Conservation (phyloP, 495 filamentous ascomycete species). For the Pyrenula massariospora region DNA sequence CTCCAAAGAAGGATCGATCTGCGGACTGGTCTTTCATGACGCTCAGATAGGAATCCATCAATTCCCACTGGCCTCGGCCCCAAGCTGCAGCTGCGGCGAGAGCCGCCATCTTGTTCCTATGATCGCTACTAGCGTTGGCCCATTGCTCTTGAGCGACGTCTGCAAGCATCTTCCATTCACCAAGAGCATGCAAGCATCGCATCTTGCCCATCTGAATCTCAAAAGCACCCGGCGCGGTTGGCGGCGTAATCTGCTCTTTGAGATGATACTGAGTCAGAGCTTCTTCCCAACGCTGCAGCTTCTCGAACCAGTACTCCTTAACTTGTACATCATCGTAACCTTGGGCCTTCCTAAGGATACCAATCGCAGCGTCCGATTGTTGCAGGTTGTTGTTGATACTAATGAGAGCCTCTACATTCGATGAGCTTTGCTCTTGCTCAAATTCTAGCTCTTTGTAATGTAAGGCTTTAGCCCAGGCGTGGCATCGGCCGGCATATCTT, state of each 20-base stretch:
- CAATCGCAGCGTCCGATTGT: constrained; percentile 93
- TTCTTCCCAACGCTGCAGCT: constrained; percentile 95
- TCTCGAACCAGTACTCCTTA: constrained; percentile 97
- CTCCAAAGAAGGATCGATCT: constrained; percentile 93
- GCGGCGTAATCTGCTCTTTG: constrained; percentile 57
- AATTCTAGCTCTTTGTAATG: constrained; percentile 99
- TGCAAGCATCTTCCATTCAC: constrained; percentile 91
- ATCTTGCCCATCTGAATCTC: constrained; percentile 99
- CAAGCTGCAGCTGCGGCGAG: constrained; percentile 94
- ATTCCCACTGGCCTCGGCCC: constrained; percentile 91
- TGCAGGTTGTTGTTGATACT: constrained; percentile 98
- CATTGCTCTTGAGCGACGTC: constrained; percentile 84
- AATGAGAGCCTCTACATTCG: constrained; percentile 90
- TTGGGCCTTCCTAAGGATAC: constrained; percentile 89
- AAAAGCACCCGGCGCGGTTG: constrained; percentile 37
- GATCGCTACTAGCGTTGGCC: constrained; percentile 71
- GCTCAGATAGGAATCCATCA: constrained; percentile 91
- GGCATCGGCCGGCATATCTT: constrained; percentile 85
- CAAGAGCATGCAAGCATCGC: constrained; percentile 93
- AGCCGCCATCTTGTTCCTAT: constrained; percentile 79
- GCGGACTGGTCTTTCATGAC: constrained; percentile 90
- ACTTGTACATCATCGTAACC: constrained; percentile 89
- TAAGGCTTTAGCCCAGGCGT: constrained; percentile 94
- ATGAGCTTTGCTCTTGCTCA: constrained; percentile 91
- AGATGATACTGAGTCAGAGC: constrained; percentile 85